Base-by-base conservation (phyloP, 305 asterid species). In the Solanum hybrid region DNA sequence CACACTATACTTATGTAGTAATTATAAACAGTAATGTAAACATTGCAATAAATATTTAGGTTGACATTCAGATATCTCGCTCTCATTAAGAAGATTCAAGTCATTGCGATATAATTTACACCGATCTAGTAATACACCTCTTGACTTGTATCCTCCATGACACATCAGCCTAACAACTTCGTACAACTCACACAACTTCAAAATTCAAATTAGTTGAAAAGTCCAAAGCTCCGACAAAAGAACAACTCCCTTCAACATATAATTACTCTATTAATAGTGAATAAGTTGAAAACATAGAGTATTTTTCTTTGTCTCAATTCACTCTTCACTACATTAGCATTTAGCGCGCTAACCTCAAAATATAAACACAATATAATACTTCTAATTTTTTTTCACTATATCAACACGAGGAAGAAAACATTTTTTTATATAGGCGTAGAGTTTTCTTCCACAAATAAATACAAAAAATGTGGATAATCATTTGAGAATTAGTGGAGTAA, bases 201-300 rank as follows among this genome's bases (percentile, higher is more conserved):
- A 6, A 46, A 31, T 31, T 31, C 34, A 33, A 33, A 33, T 46
- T 51, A 51, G 4, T 51, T 51, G 4, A 51, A 51, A 2, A 16
- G 4, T 18, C 4, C 0, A 51, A 51, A 51, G 67, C 4, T 51
- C 67, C 0, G 8, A 0, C 0, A 16, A 16, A 51, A 51, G 1
- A 57, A 18, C 69, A 57, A 0, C 2, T 57, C 69, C 4, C n/a
- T 57, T 18, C 10, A 57, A 57, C n/a, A 57, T 57, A 57, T 57
- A 57, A 6, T 57, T 57, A 18, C 67, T 16, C 9, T 57, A 0
- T 57, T 51, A 14, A 46, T 57, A 57, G 10, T 1, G 67, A 18
- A 18, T 57, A 57, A 57, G 67, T 57, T 18, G 67, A 0, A 18
- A 51, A 6, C 8, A 51, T 40, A 39, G 42, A 39, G 3, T 39